A percentile compares a stretch with the other conserved stretches of the same genome.
Conservation (phyloP, 2,329 filamentous ascomycete species). For the Nectriaceae sp. region DNA sequence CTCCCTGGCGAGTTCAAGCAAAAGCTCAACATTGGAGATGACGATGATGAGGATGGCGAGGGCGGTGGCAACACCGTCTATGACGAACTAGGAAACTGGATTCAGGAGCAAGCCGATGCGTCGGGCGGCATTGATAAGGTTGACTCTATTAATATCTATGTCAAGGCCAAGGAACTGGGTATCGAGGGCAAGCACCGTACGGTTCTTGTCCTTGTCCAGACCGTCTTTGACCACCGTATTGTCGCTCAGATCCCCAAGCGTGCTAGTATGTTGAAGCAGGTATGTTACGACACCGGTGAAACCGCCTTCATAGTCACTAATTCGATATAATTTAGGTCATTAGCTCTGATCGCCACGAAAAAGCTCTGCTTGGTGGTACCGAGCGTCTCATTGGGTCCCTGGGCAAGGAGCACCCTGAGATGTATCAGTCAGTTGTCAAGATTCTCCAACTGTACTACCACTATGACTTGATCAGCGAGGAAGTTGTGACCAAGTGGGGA, state of each 20-base stretch:
- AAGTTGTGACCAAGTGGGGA: conserved; percentile 88
- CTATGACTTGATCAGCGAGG: conserved; percentile 85
- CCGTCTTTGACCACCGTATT: conserved; percentile 89
- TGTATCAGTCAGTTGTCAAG: conserved; percentile 75
- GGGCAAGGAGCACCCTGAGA: conserved; percentile 75
- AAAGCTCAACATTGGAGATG: conserved; percentile 80
- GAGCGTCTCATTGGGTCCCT: conserved; percentile 81
- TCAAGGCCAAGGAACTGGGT: conserved; percentile 95
- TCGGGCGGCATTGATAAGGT: conserved; percentile 77
- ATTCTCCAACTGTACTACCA: conserved; percentile 91
- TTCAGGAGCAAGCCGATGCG: conserved; percentile 70
- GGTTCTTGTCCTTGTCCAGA: conserved; percentile 87
- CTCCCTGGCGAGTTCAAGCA: conserved; percentile 95
- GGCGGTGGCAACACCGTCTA: conserved; percentile 75
- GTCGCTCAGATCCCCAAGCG: conserved; percentile 84
- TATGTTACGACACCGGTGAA: conserved; percentile 40
- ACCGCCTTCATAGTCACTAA: background rate
- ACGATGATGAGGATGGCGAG: conserved; percentile 80
- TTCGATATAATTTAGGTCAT: conserved; percentile 58
- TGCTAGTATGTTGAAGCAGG: conserved; percentile 85
- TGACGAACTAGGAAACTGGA: conserved; percentile 91
- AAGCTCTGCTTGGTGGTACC: conserved; percentile 90
- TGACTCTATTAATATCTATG: conserved; percentile 86
- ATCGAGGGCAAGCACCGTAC: conserved; percentile 95
- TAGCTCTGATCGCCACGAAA: conserved; percentile 90